Conservation (phyloP, 495 filamentous ascomycete species). For the Antarctomyces pellizariae region DNA sequence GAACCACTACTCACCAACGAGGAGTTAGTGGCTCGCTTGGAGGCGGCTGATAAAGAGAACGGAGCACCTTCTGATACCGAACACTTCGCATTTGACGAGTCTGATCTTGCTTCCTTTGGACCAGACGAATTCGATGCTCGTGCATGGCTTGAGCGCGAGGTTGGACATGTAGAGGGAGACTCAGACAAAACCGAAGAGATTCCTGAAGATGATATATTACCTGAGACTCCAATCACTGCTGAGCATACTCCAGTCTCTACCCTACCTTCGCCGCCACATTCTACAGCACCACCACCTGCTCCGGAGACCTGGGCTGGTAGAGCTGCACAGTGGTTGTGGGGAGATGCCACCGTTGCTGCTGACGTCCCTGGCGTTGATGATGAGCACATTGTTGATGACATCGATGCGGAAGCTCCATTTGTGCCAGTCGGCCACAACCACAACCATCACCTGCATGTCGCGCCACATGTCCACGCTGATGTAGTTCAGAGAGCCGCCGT, state of each 20-base stretch:
- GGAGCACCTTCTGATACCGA: no score
- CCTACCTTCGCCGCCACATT: constrained; percentile 3
- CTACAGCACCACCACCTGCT: constrained; percentile 3
- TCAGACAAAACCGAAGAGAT: not conserved
- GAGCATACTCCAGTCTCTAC: no score
- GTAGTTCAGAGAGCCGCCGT: constrained; percentile 19
- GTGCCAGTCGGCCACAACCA: constrained; percentile 23
- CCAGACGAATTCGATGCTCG: no score
- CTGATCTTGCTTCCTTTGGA: no score
- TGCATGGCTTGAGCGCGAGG: no score
- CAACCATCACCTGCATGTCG: constrained; percentile 10
- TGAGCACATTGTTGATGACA: constrained; percentile 31
- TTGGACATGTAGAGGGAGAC: no score
- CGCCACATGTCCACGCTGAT: constrained; percentile 17
- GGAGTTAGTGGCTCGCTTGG: no score
- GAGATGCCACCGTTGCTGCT: constrained; percentile 22
- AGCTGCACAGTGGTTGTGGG: constrained; percentile 37
- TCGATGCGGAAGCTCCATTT: constrained; percentile 39
- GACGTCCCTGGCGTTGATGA: constrained; percentile 23
- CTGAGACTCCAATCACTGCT: no score
- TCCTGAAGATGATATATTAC: not conserved
- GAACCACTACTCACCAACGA: no score
- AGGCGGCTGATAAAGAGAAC: no score
- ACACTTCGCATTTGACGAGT: no score
- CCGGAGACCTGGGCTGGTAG: constrained; percentile 7